These are phyloP conservation scores for Pyrenula aspistea DNA, from an alignment of 495 filamentous ascomycete genomes.

Conservation along the genomic window DNA sequence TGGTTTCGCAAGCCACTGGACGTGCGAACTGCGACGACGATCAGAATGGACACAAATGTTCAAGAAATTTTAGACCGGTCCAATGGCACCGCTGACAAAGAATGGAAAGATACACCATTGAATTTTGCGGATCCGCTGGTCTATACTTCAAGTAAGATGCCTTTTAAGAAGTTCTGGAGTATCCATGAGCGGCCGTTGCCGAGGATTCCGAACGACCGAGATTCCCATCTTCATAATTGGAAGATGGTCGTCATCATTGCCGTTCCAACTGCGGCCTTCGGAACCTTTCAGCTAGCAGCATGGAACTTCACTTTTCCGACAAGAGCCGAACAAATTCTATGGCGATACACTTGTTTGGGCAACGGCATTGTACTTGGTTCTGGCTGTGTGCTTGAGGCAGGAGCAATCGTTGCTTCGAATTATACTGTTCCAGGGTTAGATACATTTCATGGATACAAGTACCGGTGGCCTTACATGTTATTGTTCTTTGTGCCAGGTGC, in stretches of 20 bases:
- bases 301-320: conserved; percentile 31
- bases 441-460: conserved; percentile 7
- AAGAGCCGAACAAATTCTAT: conserved; percentile 16
- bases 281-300: conserved; percentile 17
- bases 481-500: conserved; percentile 8
- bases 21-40: conserved; percentile 9
- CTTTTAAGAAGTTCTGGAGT: conserved; percentile 1
- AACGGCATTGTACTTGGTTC: conserved; percentile 3
- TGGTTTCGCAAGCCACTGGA: conserved; percentile 19
- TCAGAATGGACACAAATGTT: conserved; percentile 8
- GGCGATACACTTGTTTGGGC: conserved; percentile 11
- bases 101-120: conserved; percentile 18
- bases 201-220: conserved; percentile 8
- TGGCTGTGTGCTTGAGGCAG: conserved; percentile 2
- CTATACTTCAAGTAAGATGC: conserved; percentile 6
- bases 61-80: conserved; percentile 12
- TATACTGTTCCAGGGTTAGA: conserved; percentile 4
- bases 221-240: conserved; percentile 3
- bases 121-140: conserved; percentile 20
- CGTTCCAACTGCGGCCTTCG: conserved; percentile 9
- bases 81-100: conserved; percentile 6
- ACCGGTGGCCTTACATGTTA: conserved; percentile 12
- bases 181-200: conserved; percentile 5
- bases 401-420: conserved; percentile 1
- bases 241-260: conserved; percentile 4